Evolutionary conservation across 129 eudicot species (phyloP), one percentile per base, ranked within the genome.

Genomic region (Artemisia argyi): DNA sequence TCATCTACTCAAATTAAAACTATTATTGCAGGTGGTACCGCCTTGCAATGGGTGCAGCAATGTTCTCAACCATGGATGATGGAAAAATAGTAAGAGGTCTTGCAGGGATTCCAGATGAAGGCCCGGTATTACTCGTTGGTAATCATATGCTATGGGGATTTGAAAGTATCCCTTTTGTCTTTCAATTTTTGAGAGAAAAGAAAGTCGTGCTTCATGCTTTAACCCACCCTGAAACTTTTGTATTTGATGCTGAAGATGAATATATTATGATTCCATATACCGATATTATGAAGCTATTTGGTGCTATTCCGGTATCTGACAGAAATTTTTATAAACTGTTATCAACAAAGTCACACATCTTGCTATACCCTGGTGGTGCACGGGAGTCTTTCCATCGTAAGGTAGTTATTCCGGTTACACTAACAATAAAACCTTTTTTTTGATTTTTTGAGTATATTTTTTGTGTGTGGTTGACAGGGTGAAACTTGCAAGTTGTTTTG

Each of bases 31-130:
- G 68, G 68, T 63, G 52, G 20, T 63, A 32, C 68, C 68, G 50
- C 7, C 50, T 63, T 63, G 3, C 3, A 7, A 63, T 13, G 26
- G 50, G 52, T 39, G 26, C 68, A 15, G 28, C 26, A 15, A 63
- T 39, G 68, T 63, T 39, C 15, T 87, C 93, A 16, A 84, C 93
- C 1, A 28, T 71, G 77, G 84, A 79, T 55, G 89, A 91, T 80
- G 97, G 95, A 46, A 85, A 56, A 63, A 77, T 88, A 79, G 97
- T 88, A 48, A 81, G 85, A 61, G 95, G 97, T 69, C 83, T 91
- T 17, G 63, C 69, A 3, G 97, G 97, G 46, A 16, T 63, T 8
- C 68, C 52, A 10, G 52, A 63, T 63, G 26, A 63, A 35, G 68
- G 68, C 26, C 68, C 68, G 4, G 52, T 63, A 15, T 16, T 63